These are phyloP conservation scores for Gossypioides kirkii DNA, from an alignment of 345 rosid genomes.

Conservation along the genomic window DNA sequence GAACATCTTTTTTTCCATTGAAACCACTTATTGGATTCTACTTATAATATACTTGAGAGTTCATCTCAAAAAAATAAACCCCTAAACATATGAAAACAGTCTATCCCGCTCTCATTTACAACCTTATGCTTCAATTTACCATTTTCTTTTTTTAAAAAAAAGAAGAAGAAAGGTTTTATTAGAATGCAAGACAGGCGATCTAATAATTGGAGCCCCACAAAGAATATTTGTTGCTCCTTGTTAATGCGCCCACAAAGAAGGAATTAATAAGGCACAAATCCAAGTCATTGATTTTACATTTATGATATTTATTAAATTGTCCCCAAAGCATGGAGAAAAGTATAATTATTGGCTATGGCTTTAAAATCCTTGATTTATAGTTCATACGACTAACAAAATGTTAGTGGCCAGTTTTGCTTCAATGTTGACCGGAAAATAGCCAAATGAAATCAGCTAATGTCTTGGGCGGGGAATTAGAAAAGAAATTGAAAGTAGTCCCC, in stretches of 20 bases:
- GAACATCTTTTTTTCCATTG: too few relatives aligned
- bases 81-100: not conserved
- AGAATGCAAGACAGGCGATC: not conserved
- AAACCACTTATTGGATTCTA: too few relatives aligned
- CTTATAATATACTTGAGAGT: too few relatives aligned
- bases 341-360: not conserved
- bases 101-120: not conserved
- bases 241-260: not conserved
- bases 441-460: not conserved
- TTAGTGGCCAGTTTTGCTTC: conserved; percentile 1
- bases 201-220: conserved; percentile 13
- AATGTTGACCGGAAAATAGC: not conserved
- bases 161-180: not conserved
- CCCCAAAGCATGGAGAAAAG: not conserved
- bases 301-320: not conserved
- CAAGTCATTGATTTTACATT: not conserved
- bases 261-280: not conserved
- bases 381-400: not conserved
- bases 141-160: not conserved
- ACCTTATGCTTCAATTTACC: not conserved
- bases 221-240: not conserved
- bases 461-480: not conserved
- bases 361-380: conserved; percentile 1
- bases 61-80: conserved; percentile 15
- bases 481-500: not conserved